These are phyloP conservation scores for Didymellaceae sp. DNA, from an alignment of 2,329 filamentous ascomycete genomes.

Conservation along the genomic window DNA sequence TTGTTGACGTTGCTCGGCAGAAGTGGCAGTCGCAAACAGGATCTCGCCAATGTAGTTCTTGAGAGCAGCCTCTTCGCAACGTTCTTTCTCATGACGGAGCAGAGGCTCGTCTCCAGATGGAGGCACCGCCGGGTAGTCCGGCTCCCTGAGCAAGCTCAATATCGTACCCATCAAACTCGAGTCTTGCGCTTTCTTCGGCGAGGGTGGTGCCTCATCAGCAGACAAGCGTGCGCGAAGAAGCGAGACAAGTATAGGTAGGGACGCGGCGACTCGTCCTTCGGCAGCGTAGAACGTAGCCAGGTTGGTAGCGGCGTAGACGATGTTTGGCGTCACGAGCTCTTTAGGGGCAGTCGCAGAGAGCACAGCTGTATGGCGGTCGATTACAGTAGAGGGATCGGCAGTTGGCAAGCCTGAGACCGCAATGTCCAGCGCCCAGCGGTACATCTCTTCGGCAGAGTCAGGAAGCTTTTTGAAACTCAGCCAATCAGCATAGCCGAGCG, in stretches of 20 bases:
- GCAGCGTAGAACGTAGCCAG: constrained; percentile 80
- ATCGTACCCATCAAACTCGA: constrained; percentile 38
- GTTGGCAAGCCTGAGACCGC: constrained; percentile 65
- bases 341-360: constrained; percentile 61
- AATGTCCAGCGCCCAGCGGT: constrained; percentile 77
- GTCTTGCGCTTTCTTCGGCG: constrained; percentile 28
- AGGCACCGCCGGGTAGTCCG: constrained; percentile 72
- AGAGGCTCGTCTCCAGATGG: constrained; percentile 73
- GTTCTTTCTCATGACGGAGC: constrained; percentile 66
- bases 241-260: constrained; percentile 85
- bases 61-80: constrained; percentile 84
- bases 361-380: constrained; percentile 69
- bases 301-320: constrained; percentile 76
- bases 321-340: constrained; percentile 69
- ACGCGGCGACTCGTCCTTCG: constrained; percentile 68
- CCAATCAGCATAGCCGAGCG: constrained; percentile 83
- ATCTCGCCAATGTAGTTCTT: constrained; percentile 95
- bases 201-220: constrained; percentile 55
- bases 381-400: constrained; percentile 49
- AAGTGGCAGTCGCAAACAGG: constrained; percentile 72
- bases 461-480: constrained; percentile 75
- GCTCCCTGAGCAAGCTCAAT: constrained; percentile 53
- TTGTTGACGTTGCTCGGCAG: constrained; percentile 55
- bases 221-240: constrained; percentile 77
- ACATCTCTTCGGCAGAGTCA: constrained; percentile 73